A percentile compares a stretch with the other conserved stretches of the same genome.
These are phyloP conservation scores for Eucalyptus marginata DNA, from an alignment of 345 rosid species.

Conservation along the genomic window DNA sequence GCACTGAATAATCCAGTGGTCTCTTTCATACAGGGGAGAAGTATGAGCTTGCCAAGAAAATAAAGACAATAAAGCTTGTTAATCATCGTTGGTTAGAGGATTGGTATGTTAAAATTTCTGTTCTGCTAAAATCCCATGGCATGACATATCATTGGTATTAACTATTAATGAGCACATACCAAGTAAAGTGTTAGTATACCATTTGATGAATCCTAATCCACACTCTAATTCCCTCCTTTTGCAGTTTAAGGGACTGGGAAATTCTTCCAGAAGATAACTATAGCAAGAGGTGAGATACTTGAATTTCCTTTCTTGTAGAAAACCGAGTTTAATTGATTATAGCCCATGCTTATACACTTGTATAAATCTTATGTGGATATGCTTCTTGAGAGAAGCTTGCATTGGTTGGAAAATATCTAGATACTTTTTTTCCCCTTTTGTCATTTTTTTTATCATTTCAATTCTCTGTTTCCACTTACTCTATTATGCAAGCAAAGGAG, in stretches of 20 bases:
- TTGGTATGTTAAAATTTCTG: conserved; percentile 35
- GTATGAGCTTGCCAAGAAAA: conserved; percentile 80
- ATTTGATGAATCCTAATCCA: too few relatives aligned
- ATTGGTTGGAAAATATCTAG: neutral
- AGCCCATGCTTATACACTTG: neutral
- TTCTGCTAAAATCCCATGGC: neutral
- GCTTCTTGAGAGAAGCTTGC: neutral
- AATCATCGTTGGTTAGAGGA: conserved; percentile 93
- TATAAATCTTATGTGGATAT: neutral
- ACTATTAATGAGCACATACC: neutral
- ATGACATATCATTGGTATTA: neutral
- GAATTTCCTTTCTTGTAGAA: neutral
- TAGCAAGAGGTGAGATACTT: conserved; percentile 48
- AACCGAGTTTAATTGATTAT: neutral
- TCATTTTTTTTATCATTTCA: neutral
- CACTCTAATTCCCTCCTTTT: neutral
- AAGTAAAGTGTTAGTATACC: neutral
- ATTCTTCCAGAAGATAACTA: conserved; percentile 75
- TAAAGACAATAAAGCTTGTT: conserved; percentile 66
- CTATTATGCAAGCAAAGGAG: neutral
- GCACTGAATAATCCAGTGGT: neutral
- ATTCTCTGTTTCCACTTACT: neutral
- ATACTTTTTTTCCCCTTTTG: neutral
- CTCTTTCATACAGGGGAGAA: conserved; percentile 60
- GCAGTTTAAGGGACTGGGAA: conserved; percentile 82